Evolutionary conservation across 2,329 filamentous ascomycete genomes (phyloP), one percentile per base, ranked within the genome.

Genomic region (Rutstroemia sp.): DNA sequence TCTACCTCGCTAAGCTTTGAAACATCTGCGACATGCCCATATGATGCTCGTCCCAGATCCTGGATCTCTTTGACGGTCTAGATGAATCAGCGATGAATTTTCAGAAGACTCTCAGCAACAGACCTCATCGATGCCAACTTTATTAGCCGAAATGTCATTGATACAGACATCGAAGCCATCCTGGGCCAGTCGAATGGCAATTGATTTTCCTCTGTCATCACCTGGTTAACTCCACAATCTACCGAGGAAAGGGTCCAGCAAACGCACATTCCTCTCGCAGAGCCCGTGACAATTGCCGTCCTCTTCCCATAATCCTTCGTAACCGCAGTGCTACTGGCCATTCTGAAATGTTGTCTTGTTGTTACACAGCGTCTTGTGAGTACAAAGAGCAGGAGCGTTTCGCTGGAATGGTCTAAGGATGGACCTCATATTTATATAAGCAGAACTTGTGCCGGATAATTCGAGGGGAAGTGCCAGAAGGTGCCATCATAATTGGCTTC

Each of bases 141-240:
- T 69, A 60, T 85, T 81, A 14, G 77, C 72, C 27, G 73, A 61
- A 16, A 87, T 71, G 61, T 87, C 84, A 66, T 86, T 87, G 61
- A 88, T 73, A 64, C 81, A 85, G 50, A 88, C 73, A 61, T 82
- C 75, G 70, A 87, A 88, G 54, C 84, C 84, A 59, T 87, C 85
- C 21, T 74, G 71, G 5, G 83, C 83, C 16, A 88, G 75, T 2
- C 84, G 80, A 7, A 85, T 71, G 18, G 83, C 84, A 53, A 86
- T 83, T 19, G 81, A 77, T 63, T 79, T 81, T 48, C 83, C 83
- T 61, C 82, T 83, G 19, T 9, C 10, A 21, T 9, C 10, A 38
- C 19, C 10, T 37, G 2, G 25, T 44, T 51, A 55, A 37, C 16
- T 9, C 9, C 30, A 34, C 30, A 34, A 34, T 34, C 10, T 34